These are phyloP conservation scores for Colletotrichum karsti DNA, from an alignment of 2,329 filamentous ascomycete genomes.

Conservation along the genomic window DNA sequence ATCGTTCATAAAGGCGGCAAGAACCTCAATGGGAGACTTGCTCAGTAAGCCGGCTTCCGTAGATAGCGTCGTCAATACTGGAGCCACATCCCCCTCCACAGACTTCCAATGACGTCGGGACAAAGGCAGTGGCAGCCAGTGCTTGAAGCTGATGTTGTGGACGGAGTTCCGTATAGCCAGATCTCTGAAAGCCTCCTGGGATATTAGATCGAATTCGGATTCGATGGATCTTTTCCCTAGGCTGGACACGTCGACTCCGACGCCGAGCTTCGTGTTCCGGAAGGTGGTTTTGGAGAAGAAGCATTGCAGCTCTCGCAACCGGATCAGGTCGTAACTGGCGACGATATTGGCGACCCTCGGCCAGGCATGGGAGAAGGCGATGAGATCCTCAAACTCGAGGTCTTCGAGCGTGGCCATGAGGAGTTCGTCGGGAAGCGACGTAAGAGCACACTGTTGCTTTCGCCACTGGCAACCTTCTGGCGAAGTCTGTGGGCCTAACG, in stretches of 20 bases:
- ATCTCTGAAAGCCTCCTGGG: constrained; percentile 45
- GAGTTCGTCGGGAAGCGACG: constrained; percentile 48
- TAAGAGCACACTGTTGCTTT: neutral
- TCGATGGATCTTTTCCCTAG: constrained; percentile 39
- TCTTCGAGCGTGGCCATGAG: constrained; percentile 43
- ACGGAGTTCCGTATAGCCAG: constrained; percentile 48
- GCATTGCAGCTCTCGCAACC: constrained; percentile 54
- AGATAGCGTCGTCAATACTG: constrained; percentile 36
- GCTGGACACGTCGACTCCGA: constrained; percentile 44
- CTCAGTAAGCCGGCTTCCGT: constrained; percentile 31
- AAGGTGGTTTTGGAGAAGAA: constrained; percentile 54
- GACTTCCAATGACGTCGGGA: constrained; percentile 52
- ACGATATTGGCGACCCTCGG: constrained; percentile 48
- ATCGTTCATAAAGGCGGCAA: constrained; percentile 60
- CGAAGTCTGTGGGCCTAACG: constrained; percentile 32
- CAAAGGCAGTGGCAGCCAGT: constrained; percentile 57
- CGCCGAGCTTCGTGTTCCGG: constrained; percentile 46
- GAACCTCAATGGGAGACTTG: constrained; percentile 37
- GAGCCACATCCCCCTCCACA: constrained; percentile 35
- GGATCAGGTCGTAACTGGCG: constrained; percentile 43
- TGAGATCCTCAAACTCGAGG: constrained; percentile 52
- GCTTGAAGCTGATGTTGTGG: constrained; percentile 47
- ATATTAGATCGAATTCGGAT: constrained; percentile 60
- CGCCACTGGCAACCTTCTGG: constrained; percentile 9
- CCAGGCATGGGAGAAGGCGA: constrained; percentile 60